Percentiles rank a stretch among this genome's conserved stretches.
Conservation (phyloP, 2,329 filamentous ascomycete species). For the Aspergillus floridensis region DNA sequence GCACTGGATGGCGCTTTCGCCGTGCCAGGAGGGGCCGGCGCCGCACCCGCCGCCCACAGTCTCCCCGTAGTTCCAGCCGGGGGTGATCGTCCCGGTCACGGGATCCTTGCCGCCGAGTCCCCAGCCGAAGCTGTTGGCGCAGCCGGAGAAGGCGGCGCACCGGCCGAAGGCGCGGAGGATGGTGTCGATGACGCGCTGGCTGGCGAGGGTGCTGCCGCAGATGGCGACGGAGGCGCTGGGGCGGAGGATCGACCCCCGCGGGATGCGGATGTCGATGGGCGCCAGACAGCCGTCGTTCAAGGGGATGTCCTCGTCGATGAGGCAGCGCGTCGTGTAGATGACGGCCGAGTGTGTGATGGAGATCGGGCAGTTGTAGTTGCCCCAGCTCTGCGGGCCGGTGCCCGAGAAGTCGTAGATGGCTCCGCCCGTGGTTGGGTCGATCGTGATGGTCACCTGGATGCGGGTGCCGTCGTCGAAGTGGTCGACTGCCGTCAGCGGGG, state of each 20-base stretch:
- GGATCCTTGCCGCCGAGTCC: slow-evolving; percentile 44
- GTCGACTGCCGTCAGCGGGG: slow-evolving; percentile 63
- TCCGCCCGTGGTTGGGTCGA: slow-evolving; percentile 63
- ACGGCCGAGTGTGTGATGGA: slow-evolving; percentile 77
- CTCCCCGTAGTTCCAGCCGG: slow-evolving; percentile 54
- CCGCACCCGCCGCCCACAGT: slow-evolving; percentile 76
- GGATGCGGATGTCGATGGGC: slow-evolving; percentile 70
- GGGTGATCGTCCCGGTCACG: slow-evolving; percentile 33
- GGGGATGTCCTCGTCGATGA: slow-evolving; percentile 75
- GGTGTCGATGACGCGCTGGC: too few relatives aligned
- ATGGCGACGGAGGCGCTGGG: too few relatives aligned
- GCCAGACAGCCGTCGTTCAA: slow-evolving; percentile 78
- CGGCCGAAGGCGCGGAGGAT: too few relatives aligned
- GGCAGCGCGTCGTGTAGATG: slow-evolving; percentile 74
- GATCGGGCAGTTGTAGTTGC: slow-evolving; percentile 72
- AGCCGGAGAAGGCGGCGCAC: too few relatives aligned
- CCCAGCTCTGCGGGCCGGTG: slow-evolving; percentile 71
- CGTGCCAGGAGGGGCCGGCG: slow-evolving; percentile 68
- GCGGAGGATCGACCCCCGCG: too few relatives aligned
- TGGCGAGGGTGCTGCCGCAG: too few relatives aligned
- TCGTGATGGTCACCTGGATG: slow-evolving; percentile 68
- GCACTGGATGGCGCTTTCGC: slow-evolving; percentile 69
- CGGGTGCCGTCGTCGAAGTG: slow-evolving; percentile 83
- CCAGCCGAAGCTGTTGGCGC: too few relatives aligned
- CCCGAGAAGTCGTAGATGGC: slow-evolving; percentile 74